Evolutionary conservation across 2,329 filamentous ascomycete genomes (phyloP).

Genomic region (Penicillium freii): DNA sequence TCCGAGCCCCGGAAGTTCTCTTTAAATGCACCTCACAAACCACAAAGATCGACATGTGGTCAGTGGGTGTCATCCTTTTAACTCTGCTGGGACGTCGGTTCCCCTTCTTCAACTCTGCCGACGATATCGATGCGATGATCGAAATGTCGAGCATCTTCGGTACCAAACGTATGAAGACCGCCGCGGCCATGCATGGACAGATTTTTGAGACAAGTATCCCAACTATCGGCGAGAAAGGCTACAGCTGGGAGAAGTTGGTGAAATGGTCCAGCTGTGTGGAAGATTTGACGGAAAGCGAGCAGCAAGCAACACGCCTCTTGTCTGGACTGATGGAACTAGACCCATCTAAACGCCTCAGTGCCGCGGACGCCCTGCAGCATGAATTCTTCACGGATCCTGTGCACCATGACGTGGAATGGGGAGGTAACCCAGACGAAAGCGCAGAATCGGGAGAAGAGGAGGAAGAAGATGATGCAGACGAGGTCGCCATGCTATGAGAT

Average conservation of each 20-base stretch:
- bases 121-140: conserved; percentile 95
- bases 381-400: conserved; percentile 46
- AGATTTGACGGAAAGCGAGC: conserved; percentile 51
- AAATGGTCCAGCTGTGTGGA: conserved; percentile 87
- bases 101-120: conserved; percentile 98
- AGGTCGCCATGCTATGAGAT: conserved; percentile 39
- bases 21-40: conserved; percentile 97
- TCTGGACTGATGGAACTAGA: conserved; percentile 46
- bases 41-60: conserved; percentile 95
- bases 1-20: conserved; percentile 92
- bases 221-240: conserved; percentile 80
- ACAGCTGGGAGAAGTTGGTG: conserved; percentile 88
- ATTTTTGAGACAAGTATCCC: conserved; percentile 92
- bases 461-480: conserved; percentile 39
- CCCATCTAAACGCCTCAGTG: conserved; percentile 42
- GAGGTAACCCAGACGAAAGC: conserved; percentile 38
- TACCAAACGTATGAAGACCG: conserved; percentile 74
- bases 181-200: conserved; percentile 80
- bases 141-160: conserved; percentile 97
- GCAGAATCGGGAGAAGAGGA: conserved; percentile 35
- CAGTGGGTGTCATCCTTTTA: conserved; percentile 92
- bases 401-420: conserved; percentile 42
- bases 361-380: conserved; percentile 45
- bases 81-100: conserved; percentile 90
- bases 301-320: conserved; percentile 46